Evolutionary conservation across 768 basidiomycete genomes (phyloP), one percentile per base, ranked within the genome.

Genomic region (Boletus vinaceobasis): DNA sequence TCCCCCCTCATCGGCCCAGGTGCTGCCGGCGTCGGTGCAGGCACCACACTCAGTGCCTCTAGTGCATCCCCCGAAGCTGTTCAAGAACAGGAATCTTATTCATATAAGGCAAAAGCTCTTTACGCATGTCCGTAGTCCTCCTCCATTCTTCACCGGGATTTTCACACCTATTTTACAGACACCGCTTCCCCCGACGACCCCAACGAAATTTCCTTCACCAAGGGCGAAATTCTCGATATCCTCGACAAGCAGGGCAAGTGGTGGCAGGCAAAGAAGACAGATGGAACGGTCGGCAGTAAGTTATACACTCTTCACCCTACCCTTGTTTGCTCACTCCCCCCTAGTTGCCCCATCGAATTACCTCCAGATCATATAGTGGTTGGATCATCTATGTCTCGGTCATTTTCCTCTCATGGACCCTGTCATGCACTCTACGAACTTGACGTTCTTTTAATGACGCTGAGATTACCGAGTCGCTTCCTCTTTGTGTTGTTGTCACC

Each of bases 141-240:
- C 21, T 60, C 55, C 51, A 29, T 40, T 48, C 44, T 60, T 50
- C 49, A 49, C 55, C 42, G 21, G 56, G 39, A 62, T 58, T 44
- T 64, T 69, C 27, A 73, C 59, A 43, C 50, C 37, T 17, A 46
- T 48, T 60, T 60, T 37, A 29, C 72, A 98, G 96, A 99, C 75
- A 83, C 82, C 46, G 96, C 94, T n/a, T 92, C 90, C 3, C 77
- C 89, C 29, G 95, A 98, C 54, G 97, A 99, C 70, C 91, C 95
- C 13, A 97, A 91, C 66, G 97, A 99, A 73, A 88, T 99, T 38
- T 90, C 91, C 45, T 98, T 99, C 72, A 65, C 75, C 48, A 98
- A 98, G 71, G 93, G 93, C 50, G 96, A 98, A 65, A 77, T 93
- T 38, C 81, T 98, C 58, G 93, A 97, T 58, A 88, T 98, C 51